Conservation (phyloP, 371 early-diverging fungal species). For the Mycotypha africana region DNA sequence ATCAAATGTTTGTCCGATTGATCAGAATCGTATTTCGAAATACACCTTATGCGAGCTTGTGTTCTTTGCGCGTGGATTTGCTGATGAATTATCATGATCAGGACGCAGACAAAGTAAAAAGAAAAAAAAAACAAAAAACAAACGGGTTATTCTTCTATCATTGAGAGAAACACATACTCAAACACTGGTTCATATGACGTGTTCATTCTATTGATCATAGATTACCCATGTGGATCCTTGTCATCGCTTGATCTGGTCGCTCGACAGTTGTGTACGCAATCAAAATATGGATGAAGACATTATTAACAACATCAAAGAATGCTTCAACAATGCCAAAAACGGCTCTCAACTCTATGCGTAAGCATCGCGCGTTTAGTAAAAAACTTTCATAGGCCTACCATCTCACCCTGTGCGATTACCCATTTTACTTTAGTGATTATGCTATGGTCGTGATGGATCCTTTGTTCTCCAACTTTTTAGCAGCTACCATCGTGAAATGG, state of each 20-base stretch:
- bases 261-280: constrained; percentile 63
- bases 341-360: constrained; percentile 61
- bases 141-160: too few species aligned
- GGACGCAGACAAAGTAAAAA: too few species aligned
- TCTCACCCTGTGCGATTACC: too few species aligned
- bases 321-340: constrained; percentile 54
- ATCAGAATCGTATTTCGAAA: constrained; percentile 52
- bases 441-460: constrained; percentile 62
- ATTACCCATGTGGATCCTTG: constrained; percentile 32
- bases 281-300: constrained; percentile 63
- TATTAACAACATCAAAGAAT: constrained; percentile 58
- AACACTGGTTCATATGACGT: background rate
- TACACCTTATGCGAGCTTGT: constrained; percentile 53
- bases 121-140: too few species aligned
- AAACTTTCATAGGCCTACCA: too few species aligned
- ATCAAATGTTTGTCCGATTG: constrained; percentile 53
- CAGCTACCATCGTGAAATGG: constrained; percentile 32
- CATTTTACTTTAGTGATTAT: constrained; percentile 41
- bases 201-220: constrained; percentile 9
- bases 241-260: constrained; percentile 58
- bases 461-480: constrained; percentile 49
- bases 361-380: background rate
- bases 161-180: background rate
- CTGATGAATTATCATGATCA: constrained; percentile 66
- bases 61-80: constrained; percentile 66